Percentiles rank a stretch among this genome's conserved stretches.
These are phyloP conservation scores for Pseudomicrostroma phylloplanum DNA, from an alignment of 1,284 basidiomycete genomes.

Conservation along the genomic window DNA sequence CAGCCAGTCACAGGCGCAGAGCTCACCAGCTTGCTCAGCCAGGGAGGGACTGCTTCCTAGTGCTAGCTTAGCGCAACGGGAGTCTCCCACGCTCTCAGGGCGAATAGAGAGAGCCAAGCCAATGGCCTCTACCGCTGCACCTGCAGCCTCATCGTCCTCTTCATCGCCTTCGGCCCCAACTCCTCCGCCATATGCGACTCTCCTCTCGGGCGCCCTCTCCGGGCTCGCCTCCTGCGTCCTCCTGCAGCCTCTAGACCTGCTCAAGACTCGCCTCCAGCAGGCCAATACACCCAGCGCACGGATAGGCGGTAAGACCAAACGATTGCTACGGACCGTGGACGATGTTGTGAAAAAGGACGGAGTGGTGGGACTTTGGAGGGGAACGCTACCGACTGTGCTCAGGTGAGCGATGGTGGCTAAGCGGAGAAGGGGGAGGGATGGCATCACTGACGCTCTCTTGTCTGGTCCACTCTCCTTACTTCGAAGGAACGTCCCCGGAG, in stretches of 20 bases:
- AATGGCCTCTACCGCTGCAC: too few relatives aligned
- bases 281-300: background rate
- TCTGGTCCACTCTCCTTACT: constrained; percentile 13
- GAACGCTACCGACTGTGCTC: constrained; percentile 43
- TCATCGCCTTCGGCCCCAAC: too few relatives aligned
- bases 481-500: constrained; percentile 42
- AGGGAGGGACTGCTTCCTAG: too few relatives aligned
- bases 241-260: constrained; percentile 47
- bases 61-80: too few relatives aligned
- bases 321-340: constrained; percentile 21
- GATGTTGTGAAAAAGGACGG: constrained; percentile 33
- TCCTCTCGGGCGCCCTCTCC: constrained; percentile 41
- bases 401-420: constrained; percentile 3
- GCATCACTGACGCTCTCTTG: constrained; percentile 3
- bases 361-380: constrained; percentile 42
- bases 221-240: constrained; percentile 46
- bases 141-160: too few relatives aligned
- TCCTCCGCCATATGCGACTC: constrained; percentile 33
- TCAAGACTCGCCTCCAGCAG: constrained; percentile 49
- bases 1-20: too few relatives aligned
- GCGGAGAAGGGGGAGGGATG: constrained; percentile 5
- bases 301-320: constrained; percentile 20
- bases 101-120: too few relatives aligned
- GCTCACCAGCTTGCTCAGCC: too few relatives aligned
- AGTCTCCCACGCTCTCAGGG: too few relatives aligned